These are phyloP conservation scores for Diutina mesorugosa DNA, from an alignment of 1,139 yeast species.

Conservation along the genomic window DNA sequence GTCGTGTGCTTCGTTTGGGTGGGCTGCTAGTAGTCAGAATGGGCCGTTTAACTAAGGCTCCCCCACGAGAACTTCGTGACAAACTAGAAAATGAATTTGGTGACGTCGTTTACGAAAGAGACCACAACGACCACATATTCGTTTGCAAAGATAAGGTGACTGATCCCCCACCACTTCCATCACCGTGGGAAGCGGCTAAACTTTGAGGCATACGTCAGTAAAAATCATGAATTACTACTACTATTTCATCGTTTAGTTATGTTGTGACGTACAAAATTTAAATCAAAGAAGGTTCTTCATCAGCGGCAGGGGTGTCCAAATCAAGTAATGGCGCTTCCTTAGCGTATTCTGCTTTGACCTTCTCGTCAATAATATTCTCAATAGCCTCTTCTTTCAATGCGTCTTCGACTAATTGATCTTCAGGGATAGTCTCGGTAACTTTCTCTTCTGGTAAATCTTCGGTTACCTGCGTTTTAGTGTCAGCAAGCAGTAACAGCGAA, in stretches of 20 bases:
- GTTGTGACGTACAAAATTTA: neutral
- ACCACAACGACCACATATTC: constrained; percentile 17
- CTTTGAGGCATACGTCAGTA: neutral
- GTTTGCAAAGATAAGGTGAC: constrained; percentile 42
- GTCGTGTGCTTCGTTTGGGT: constrained; percentile 50
- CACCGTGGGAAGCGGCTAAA: neutral
- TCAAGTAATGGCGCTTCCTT: constrained; percentile 6
- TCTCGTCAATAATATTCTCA: neutral
- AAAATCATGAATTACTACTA: neutral
- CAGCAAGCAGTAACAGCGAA: constrained; percentile 10
- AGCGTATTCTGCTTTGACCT: neutral
- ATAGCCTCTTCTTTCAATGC: neutral
- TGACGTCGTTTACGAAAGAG: neutral
- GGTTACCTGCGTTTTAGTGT: constrained; percentile 3
- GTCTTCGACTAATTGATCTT: neutral
- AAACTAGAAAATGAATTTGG: neutral
- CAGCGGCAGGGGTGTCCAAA: constrained; percentile 4
- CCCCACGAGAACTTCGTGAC: constrained; percentile 11
- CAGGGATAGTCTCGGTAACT: constrained; percentile 6
- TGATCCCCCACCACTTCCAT: constrained; percentile 8
- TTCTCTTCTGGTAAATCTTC: constrained; percentile 4
- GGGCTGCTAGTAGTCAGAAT: constrained; percentile 72
- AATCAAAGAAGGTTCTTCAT: constrained; percentile 1
- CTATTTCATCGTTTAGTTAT: neutral
- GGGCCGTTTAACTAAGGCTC: constrained; percentile 36